These are phyloP conservation scores for Clohesyomyces aquaticus DNA, from an alignment of 495 filamentous ascomycete genomes.

Conservation along the genomic window DNA sequence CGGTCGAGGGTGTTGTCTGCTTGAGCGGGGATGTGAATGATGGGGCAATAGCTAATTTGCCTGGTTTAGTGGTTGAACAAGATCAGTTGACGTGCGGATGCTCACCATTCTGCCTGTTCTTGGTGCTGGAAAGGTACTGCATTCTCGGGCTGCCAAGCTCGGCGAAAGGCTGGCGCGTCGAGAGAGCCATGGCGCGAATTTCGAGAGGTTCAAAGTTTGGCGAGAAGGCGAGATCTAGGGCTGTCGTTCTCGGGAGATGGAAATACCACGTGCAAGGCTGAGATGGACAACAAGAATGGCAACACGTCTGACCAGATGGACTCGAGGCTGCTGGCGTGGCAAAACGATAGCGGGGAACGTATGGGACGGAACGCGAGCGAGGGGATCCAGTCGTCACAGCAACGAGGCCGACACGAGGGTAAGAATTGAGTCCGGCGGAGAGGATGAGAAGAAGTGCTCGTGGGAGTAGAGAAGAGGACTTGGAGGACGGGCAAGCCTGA, in stretches of 20 bases:
- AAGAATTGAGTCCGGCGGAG: constrained; percentile 6
- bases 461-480: constrained; percentile 16
- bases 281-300: constrained; percentile 8
- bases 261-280: not conserved
- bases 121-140: constrained; percentile 56
- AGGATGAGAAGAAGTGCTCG: not conserved
- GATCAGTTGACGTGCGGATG: not conserved
- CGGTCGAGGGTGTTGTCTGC: constrained; percentile 38
- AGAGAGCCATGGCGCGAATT: constrained; percentile 43
- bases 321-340: not conserved
- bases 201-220: too few species aligned
- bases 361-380: constrained; percentile 2
- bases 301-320: not conserved
- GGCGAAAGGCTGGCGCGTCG: constrained; percentile 49
- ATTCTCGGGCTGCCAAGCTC: constrained; percentile 47
- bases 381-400: constrained; percentile 22
- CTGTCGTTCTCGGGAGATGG: too few species aligned
- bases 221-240: too few species aligned
- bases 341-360: not conserved
- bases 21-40: constrained; percentile 38
- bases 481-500: constrained; percentile 37
- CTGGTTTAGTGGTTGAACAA: constrained; percentile 20
- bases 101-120: constrained; percentile 64
- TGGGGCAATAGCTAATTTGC: constrained; percentile 22
- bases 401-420: constrained; percentile 11